These are phyloP conservation scores for Rosa rugosa DNA, from an alignment of 306 rosid genomes.

Conservation along the genomic window DNA sequence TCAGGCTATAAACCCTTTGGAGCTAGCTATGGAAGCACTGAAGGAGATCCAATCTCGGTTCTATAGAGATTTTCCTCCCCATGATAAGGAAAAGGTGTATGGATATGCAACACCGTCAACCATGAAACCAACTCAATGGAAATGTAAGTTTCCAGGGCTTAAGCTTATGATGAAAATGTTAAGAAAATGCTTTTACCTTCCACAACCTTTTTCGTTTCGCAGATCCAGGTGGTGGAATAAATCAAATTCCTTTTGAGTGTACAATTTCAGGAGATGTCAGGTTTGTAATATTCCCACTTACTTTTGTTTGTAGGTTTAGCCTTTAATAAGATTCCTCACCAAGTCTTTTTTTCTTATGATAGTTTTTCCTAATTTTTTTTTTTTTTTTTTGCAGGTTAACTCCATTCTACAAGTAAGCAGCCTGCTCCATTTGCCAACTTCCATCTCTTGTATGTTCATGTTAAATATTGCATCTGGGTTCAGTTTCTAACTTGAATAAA, in stretches of 20 bases:
- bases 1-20: constrained; percentile 89
- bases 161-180: background rate
- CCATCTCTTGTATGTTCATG: constrained; percentile 19
- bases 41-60: constrained; percentile 77
- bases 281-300: constrained; percentile 37
- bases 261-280: constrained; percentile 95
- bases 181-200: constrained; percentile 11
- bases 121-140: constrained; percentile 99
- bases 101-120: constrained; percentile 95
- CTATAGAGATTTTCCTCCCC: constrained; percentile 90
- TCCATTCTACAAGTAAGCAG: constrained; percentile 89
- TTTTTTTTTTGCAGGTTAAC: constrained; percentile 64
- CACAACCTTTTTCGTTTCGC: constrained; percentile 20
- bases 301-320: constrained; percentile 6
- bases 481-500: constrained; percentile 19
- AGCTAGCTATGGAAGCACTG: constrained; percentile 88
- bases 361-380: constrained; percentile 14
- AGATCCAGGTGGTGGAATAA: constrained; percentile 98
- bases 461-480: constrained; percentile 3
- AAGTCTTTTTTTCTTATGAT: constrained; percentile 8
- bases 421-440: constrained; percentile 24
- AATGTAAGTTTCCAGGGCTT: constrained; percentile 53
- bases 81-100: constrained; percentile 73
- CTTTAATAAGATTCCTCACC: constrained; percentile 13
- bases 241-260: constrained; percentile 95